phyloP scores from a whole-genome alignment of 2,329 filamentous ascomycete genomes.

The Myriosclerotinia duriaeana region DNA sequence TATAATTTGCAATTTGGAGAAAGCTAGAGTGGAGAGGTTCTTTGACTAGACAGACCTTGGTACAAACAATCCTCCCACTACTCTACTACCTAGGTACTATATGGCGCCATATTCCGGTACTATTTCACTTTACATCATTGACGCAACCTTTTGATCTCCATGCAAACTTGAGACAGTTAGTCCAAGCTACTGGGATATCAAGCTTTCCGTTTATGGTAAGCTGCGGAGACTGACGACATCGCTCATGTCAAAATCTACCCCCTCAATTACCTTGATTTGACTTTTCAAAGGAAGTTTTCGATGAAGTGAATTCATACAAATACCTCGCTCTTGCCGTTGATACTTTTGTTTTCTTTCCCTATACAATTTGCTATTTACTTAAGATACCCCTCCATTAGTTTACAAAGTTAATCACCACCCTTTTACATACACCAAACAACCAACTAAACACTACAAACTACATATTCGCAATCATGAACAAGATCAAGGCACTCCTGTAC shows the following conservation, averaged over 20 bases:
- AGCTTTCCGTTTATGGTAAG: background rate
- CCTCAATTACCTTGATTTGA: slow-evolving; percentile 21
- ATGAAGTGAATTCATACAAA: background rate
- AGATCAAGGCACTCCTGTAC: slow-evolving; percentile 40
- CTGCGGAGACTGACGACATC: slow-evolving; percentile 20
- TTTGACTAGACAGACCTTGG: slow-evolving; percentile 1
- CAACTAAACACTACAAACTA: background rate
- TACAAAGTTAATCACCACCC: slow-evolving; percentile 5
- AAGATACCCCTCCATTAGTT: slow-evolving; percentile 22
- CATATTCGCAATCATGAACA: slow-evolving; percentile 37
- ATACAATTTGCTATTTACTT: slow-evolving; percentile 9
- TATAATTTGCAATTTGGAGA: background rate
- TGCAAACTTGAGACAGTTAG: background rate
- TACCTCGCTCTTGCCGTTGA: background rate
- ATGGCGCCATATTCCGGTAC: background rate
- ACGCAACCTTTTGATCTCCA: background rate
- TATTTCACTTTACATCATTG: slow-evolving; percentile 10
- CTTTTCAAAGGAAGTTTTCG: background rate
- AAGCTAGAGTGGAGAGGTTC: background rate
- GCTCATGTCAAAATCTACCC: slow-evolving; percentile 12
- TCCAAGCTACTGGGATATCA: background rate
- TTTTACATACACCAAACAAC: background rate
- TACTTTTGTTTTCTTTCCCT: background rate
- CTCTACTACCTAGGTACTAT: slow-evolving; percentile 1
- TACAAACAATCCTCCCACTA: background rate